Evolutionary conservation across 2,329 filamentous ascomycete genomes (phyloP), one percentile per base, ranked within the genome.

Genomic region (Helicocarpus griseus): DNA sequence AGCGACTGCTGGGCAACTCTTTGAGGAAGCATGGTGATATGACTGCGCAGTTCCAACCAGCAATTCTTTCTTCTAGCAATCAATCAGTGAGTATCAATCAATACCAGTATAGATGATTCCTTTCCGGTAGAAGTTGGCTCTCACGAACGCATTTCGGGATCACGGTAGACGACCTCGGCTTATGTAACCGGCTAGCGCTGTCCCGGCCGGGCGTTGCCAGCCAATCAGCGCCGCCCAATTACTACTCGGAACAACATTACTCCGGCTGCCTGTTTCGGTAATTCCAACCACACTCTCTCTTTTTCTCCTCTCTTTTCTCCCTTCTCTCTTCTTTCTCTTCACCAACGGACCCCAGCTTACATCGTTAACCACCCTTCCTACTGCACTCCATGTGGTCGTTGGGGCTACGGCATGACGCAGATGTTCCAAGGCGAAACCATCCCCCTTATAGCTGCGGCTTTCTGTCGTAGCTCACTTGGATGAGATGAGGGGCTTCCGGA

Each of bases 1-100:
- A 73, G 63, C 54, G 72, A 72, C 58, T 71, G 69, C 60, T 75
- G 72, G 51, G 69, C 66, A 63, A 73, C 61, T 64, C 73, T 72
- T 59, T 74, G 72, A 50, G 71, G 70, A 58, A 74, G 64, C 73
- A 76, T 74, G 43, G 52, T 71, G 64, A 56, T 52, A 36, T 41
- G 22, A 46, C 14, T 45, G 45, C n/a, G n/a, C n/a, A n/a, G n/a
- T n/a, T n/a, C n/a, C n/a, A 31, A 31, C 29, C 7, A 31, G 3
- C 29, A 14, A n/a, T n/a, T n/a, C n/a, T n/a, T n/a, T 43, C 40
- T 28, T 13, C 26, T 45, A 26, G 26, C 26, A 45, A 31, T 31
- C 41, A 21, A 45, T 31, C 26, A 21, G 28, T 24, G 8, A 17
- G 24, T 14, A 43, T 26, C 5, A n/a, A 44, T 19, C 40, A 29